Conservation (phyloP, 1,284 basidiomycete genomes). For the Athelia sp. region DNA sequence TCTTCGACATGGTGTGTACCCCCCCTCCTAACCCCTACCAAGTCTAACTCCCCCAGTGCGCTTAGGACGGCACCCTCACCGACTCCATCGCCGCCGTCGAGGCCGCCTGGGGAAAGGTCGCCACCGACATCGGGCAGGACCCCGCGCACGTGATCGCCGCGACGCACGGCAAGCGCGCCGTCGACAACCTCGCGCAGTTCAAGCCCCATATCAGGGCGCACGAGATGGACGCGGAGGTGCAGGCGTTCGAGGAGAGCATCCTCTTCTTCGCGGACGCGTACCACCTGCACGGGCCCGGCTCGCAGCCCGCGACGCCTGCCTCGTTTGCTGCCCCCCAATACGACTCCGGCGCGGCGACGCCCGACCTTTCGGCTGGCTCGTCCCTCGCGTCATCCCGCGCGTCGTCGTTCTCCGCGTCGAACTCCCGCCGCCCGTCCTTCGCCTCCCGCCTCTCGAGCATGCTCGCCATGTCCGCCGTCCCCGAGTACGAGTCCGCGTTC, state of each 20-base stretch:
- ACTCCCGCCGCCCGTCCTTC: constrained; percentile 46
- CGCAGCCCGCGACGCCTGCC: constrained; percentile 15
- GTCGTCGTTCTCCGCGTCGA: constrained; percentile 30
- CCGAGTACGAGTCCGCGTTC: constrained; percentile 28
- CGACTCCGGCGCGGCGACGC: constrained; percentile 32
- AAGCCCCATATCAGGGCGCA: constrained; percentile 52
- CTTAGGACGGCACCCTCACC: constrained; percentile 66
- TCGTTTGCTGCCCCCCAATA: constrained; percentile 15
- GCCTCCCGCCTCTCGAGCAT: constrained; percentile 40
- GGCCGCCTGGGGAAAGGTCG: constrained; percentile 75
- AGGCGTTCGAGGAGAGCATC: constrained; percentile 65
- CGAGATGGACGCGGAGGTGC: constrained; percentile 67
- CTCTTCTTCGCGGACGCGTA: constrained; percentile 72
- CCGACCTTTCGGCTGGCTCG: constrained; percentile 27
- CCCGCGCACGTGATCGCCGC: constrained; percentile 62
- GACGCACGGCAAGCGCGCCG: constrained; percentile 72
- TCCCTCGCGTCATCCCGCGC: constrained; percentile 39
- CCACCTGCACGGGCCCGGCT: constrained; percentile 37
- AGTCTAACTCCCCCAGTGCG: constrained; percentile 16
- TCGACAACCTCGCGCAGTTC: constrained; percentile 59
- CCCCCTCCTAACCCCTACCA: constrained; percentile 2
- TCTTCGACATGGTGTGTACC: constrained; percentile 67
- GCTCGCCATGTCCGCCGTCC: constrained; percentile 38
- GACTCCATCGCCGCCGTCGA: constrained; percentile 77
- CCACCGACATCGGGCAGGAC: constrained; percentile 63